Evolutionary conservation across 106 monocot genomes (phyloP).

Genomic region (Acorus calamus): DNA sequence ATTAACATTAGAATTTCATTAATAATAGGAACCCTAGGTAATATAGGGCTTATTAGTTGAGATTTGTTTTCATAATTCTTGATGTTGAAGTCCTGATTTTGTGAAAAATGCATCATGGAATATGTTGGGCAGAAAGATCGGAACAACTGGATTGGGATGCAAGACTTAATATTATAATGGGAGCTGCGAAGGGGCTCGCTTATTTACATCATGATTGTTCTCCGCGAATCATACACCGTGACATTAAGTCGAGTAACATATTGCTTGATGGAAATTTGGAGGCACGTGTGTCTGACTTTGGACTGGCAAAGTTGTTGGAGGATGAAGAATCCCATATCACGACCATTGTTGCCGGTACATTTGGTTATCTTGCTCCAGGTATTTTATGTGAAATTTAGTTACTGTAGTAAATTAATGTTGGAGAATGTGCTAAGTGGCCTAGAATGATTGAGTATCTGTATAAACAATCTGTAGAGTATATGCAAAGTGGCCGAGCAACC

Average conservation of each 20-base stretch:
- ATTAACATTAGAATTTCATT: no score
- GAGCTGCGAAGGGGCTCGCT: conserved; percentile 90
- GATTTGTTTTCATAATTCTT: neutral
- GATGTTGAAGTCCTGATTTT: neutral
- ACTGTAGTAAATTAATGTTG: neutral
- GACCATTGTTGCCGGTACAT: conserved; percentile 94
- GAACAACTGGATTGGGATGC: conserved; percentile 91
- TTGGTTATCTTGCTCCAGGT: conserved; percentile 99
- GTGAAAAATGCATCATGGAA: neutral
- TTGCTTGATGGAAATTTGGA: conserved; percentile 92
- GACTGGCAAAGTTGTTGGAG: conserved; percentile 88
- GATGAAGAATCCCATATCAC: conserved; percentile 96
- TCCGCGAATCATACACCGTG: conserved; percentile 94
- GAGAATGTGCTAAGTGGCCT: neutral
- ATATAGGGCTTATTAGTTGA: no score
- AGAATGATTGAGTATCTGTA: neutral
- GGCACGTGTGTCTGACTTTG: conserved; percentile 94
- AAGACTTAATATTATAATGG: conserved; percentile 86
- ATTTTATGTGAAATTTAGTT: neutral
- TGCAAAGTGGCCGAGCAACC: conserved; percentile 96
- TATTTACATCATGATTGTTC: conserved; percentile 99
- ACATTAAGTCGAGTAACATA: conserved; percentile 97
- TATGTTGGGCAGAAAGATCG: conserved; percentile 50
- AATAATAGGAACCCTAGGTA: no score
- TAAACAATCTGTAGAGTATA: conserved; percentile 62